Base-by-base conservation (phyloP, 768 basidiomycete species). In the Cystofilobasidium bisporidii region DNA sequence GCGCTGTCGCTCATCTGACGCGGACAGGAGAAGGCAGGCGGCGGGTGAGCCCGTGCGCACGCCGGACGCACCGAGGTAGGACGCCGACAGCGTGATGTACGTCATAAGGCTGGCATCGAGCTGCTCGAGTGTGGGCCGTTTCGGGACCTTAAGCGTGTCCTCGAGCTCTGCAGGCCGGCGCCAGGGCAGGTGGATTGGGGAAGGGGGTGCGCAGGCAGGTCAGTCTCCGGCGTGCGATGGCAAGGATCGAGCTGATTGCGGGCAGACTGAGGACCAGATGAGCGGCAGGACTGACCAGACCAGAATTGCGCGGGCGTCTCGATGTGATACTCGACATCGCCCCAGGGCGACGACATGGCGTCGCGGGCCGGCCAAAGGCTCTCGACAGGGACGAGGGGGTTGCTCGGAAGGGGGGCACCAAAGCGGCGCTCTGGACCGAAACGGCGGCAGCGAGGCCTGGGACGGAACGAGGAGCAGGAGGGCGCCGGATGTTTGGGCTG, bases 91-190 rank as follows among this genome's bases (percentile, higher is more conserved):
- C 3, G 84, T 81, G 65, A 91, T 78, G 76, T 86, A 94, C 70
- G 87, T 83, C 73, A 83, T 81, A 61, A 96, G 76, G 0, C 89
- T 83, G 33, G 85, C 83, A 76, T 98, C 94, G 10, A 98, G 81
- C 65, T 84, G 80, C 3, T 82, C 82, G 26, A 98, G 80, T 0
- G 87, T 88, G 15, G 78, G 76, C 70, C 85, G 82, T 41, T 81
- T 81, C 1, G 87, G 85, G 11, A 93, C 76, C 56, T 80, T 80
- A 36, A 94, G 76, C 47, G 87, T 83, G 65, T 92, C 91, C 61
- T 94, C 91, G 32, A 97, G 82, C 77, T 98, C 94, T 97, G 72
- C 22, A 22, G 10, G 9, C 30, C 1, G 10, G 12, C n/a, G 26
- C 28, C 26, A 26, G 18, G 55, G 36, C 6, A 36, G 36, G 36